Conservation (phyloP, 179 eudicot species). For the Camellia oleifera region DNA sequence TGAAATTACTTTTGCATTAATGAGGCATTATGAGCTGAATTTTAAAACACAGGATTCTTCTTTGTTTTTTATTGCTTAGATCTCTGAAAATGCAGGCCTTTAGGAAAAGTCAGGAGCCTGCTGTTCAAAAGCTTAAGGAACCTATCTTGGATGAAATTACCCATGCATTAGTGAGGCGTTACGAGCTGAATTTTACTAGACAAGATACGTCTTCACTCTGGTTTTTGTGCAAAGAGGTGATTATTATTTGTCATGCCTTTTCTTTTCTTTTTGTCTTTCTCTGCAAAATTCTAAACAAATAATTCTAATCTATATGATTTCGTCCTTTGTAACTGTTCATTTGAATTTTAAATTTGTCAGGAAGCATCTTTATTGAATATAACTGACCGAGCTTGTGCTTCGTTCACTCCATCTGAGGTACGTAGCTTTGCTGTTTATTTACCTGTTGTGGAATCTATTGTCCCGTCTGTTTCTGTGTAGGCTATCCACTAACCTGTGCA, state of each 20-base stretch:
- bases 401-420: slow-evolving; percentile 75
- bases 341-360: slow-evolving; percentile 34
- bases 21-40: slow-evolving; percentile 59
- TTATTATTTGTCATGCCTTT: neutral
- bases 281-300: neutral
- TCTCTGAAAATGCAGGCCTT: slow-evolving; percentile 47
- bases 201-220: slow-evolving; percentile 79
- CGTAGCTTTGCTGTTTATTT: neutral
- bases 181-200: slow-evolving; percentile 73
- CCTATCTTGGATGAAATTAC: slow-evolving; percentile 75
- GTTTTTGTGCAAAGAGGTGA: slow-evolving; percentile 95
- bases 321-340: slow-evolving; percentile 15
- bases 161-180: slow-evolving; percentile 48
- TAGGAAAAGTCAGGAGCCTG: slow-evolving; percentile 73
- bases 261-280: neutral
- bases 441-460: neutral
- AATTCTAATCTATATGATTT: neutral
- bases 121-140: slow-evolving; percentile 78
- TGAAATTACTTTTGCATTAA: slow-evolving; percentile 52
- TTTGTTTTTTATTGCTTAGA: slow-evolving; percentile 9
- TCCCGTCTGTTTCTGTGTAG: neutral
- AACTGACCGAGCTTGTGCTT: slow-evolving; percentile 84
- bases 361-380: slow-evolving; percentile 87
- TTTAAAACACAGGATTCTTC: slow-evolving; percentile 66
- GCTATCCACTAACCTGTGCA: neutral